These are phyloP conservation scores for Tylopilus plumbeoviolaceoides DNA, from an alignment of 768 basidiomycete species.

Conservation along the genomic window DNA sequence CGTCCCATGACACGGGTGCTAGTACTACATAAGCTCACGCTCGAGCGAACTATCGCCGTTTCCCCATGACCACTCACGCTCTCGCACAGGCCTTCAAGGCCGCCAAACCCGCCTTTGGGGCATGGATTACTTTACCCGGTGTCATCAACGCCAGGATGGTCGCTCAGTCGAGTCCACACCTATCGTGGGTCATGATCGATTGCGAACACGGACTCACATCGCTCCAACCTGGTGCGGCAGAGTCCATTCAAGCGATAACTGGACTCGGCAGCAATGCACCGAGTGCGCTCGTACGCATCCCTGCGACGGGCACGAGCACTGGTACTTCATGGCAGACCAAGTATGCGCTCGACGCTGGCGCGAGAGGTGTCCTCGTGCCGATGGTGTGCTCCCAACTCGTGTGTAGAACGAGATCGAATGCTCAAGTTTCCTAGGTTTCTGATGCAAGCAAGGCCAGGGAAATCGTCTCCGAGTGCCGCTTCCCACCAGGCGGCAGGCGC, in stretches of 20 bases:
- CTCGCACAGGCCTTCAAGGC: constrained; percentile 51
- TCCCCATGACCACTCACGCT: constrained; percentile 48
- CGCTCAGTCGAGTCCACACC: constrained; percentile 49
- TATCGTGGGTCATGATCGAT: constrained; percentile 64
- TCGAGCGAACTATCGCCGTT: not conserved
- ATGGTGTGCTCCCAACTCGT: constrained; percentile 43
- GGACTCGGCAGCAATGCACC: constrained; percentile 42
- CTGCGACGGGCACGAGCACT: constrained; percentile 54
- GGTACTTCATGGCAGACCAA: constrained; percentile 71
- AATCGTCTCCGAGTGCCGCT: constrained; percentile 53
- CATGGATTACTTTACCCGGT: constrained; percentile 63
- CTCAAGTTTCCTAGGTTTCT: constrained; percentile 40
- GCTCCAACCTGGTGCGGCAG: constrained; percentile 52
- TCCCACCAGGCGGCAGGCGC: constrained; percentile 58
- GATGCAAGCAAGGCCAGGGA: constrained; percentile 54
- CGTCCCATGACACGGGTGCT: too few relatives aligned
- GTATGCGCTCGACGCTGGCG: constrained; percentile 64
- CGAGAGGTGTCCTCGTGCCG: constrained; percentile 60
- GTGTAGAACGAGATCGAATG: too few relatives aligned
- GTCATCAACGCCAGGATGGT: constrained; percentile 54
- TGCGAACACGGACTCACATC: constrained; percentile 65
- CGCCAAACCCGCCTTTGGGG: constrained; percentile 60
- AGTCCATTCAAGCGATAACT: constrained; percentile 52
- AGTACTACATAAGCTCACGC: too few relatives aligned
- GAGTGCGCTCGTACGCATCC: constrained; percentile 56